A percentile compares a stretch with the other conserved stretches of the same genome.
Evolutionary conservation across 768 basidiomycete genomes (phyloP).

Genomic region (Boletales sp.): DNA sequence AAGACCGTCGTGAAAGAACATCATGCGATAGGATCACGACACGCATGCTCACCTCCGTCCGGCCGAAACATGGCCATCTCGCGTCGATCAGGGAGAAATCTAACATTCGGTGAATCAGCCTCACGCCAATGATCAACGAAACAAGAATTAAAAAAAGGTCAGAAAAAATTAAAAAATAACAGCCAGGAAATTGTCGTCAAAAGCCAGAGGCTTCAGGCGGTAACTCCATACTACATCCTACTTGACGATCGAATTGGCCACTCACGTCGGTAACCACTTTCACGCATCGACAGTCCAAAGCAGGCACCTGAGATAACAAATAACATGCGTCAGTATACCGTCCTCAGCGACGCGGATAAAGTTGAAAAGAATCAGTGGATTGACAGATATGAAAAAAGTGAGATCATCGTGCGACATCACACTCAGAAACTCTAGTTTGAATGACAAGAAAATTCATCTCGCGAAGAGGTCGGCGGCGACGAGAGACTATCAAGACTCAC

Average conservation of each 20-base stretch:
- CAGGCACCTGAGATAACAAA: background rate
- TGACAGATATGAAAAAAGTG: slow-evolving; percentile 45
- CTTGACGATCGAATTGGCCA: background rate
- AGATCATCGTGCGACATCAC: slow-evolving; percentile 66
- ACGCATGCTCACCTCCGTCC: slow-evolving; percentile 9
- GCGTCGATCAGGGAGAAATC: background rate
- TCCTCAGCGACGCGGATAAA: background rate
- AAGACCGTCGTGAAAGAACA: slow-evolving; percentile 79
- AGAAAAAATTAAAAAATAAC: slow-evolving; percentile 59
- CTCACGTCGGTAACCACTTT: no score
- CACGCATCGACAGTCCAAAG: background rate
- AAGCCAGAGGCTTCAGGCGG: slow-evolving; percentile 64
- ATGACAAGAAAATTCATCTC: slow-evolving; percentile 57
- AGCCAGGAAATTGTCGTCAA: slow-evolving; percentile 79
- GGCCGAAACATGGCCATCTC: no score
- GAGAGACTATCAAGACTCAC: slow-evolving; percentile 8
- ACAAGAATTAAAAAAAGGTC: slow-evolving; percentile 30
- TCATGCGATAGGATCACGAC: background rate
- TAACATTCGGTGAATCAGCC: slow-evolving; percentile 1
- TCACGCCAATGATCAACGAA: background rate
- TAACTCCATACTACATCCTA: slow-evolving; percentile 62
- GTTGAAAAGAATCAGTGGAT: slow-evolving; percentile 52
- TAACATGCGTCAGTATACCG: slow-evolving; percentile 2
- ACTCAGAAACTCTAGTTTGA: slow-evolving; percentile 97
- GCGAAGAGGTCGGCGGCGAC: slow-evolving; percentile 6